Evolutionary conservation across 306 rosid species (phyloP), one percentile per base, ranked within the genome.

Genomic region (Fragaria iinumae): DNA sequence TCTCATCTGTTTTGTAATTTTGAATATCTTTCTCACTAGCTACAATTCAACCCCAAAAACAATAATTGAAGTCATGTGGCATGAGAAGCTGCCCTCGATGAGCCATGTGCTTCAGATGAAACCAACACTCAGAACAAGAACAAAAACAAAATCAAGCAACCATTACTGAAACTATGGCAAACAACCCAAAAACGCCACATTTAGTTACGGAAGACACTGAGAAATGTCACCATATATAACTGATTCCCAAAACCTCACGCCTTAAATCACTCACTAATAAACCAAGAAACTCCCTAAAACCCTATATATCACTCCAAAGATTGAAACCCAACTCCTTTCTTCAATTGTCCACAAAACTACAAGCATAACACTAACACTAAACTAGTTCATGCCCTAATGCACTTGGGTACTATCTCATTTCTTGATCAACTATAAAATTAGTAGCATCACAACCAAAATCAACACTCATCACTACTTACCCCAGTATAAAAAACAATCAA

Each of bases 371-470:
- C 9, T 45, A 17, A 16, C 17, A 17, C 27, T 55, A n/a, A n/a
- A 20, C 4, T 20, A 20, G 11, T 17, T 52, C 21, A 53, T 53
- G 20, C 62, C 21, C 27, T 20, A 20, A 55, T 55, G 25, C 1
- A 55, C 27, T n/a, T 8, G 27, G 27, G 62, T 55, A 20, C 62
- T 9, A 55, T 55, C 59, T 53, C 25, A 53, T 53, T 53, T 53
- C 25, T 18, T 1, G 23, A 53, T 53, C 5, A 3, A 53, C 23
- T 53, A 18, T 56, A n/a, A 56, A 56, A n/a, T 20, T 11, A 1
- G 39, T 12, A 55, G 66, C 73, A 93, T 88, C 79, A 91, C 97
- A 74, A 74, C 25, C 23, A 38, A 29, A 70, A 48, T 48, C 74
- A 29, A 48, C 59, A 71, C 20, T 49, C 39, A 39, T 68, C 57